Percentiles rank a stretch among this genome's conserved stretches.
phyloP scores from a whole-genome alignment of 805 yeast species.

The Saturnispora quitensis region DNA sequence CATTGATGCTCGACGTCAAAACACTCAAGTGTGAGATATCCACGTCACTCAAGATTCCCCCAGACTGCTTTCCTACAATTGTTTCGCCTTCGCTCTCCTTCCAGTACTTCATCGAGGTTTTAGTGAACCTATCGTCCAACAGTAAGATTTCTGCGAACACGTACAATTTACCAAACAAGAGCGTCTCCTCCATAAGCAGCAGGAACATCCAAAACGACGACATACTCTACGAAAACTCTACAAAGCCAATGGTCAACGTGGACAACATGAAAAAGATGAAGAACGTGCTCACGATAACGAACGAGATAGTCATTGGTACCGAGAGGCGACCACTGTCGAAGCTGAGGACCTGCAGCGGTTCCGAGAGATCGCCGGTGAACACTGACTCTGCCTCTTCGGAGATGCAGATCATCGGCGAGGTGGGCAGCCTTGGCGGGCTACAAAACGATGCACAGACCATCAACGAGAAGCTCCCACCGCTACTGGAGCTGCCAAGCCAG shows the following conservation, averaged over 20 bases:
- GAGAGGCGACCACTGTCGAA: constrained; percentile 37
- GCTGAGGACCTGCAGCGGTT: constrained; percentile 8
- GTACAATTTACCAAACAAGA: not conserved
- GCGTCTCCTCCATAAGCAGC: not conserved
- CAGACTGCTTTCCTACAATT: constrained; percentile 81
- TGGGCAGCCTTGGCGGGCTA: not conserved
- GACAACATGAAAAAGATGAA: constrained; percentile 67
- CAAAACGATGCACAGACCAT: not conserved
- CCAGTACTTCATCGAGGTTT: constrained; percentile 76
- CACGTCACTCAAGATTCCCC: constrained; percentile 63
- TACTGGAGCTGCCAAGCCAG: constrained; percentile 1
- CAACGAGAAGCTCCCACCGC: constrained; percentile 4
- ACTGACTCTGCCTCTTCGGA: constrained; percentile 3
- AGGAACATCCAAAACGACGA: constrained; percentile 17
- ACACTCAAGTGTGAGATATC: constrained; percentile 48
- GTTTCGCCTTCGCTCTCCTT: constrained; percentile 63
- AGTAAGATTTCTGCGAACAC: not conserved
- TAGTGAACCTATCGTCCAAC: constrained; percentile 54
- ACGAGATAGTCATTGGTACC: constrained; percentile 77
- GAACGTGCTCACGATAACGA: constrained; percentile 72
- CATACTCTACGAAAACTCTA: constrained; percentile 15
- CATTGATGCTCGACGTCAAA: constrained; percentile 67
- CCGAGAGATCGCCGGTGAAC: constrained; percentile 6
- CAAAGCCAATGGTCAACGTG: constrained; percentile 53
- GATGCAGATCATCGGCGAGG: not conserved